Evolutionary conservation across 768 basidiomycete genomes (phyloP).

Genomic region (Suillus sp.): DNA sequence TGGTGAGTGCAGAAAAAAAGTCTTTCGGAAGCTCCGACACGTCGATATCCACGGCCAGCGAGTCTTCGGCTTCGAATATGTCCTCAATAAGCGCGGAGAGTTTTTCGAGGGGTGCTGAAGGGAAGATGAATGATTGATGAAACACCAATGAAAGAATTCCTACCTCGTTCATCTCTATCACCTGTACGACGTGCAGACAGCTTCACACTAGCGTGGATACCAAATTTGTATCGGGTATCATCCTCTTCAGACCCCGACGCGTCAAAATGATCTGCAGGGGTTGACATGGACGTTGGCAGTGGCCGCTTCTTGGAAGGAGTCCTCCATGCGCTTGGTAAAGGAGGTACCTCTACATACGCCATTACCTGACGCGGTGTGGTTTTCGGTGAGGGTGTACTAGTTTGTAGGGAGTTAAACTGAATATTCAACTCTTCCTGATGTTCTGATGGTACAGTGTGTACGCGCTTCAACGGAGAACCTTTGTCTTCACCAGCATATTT

Average conservation of each 20-base stretch:
- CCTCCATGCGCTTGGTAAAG: conserved; percentile 29
- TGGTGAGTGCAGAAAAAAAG: conserved; percentile 64
- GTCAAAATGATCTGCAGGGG: conserved; percentile 49
- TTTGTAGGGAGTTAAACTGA: background rate
- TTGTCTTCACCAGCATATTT: conserved; percentile 61
- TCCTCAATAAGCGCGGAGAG: conserved; percentile 78
- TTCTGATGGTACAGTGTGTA: conserved; percentile 27
- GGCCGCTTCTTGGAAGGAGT: conserved; percentile 30
- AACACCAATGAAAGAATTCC: conserved; percentile 16
- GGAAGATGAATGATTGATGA: conserved; percentile 9
- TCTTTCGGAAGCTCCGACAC: conserved; percentile 54
- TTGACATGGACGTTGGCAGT: conserved; percentile 40
- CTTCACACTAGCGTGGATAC: conserved; percentile 39
- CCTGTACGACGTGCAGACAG: conserved; percentile 64
- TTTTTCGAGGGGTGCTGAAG: conserved; percentile 70
- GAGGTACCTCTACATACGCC: conserved; percentile 37
- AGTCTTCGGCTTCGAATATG: conserved; percentile 81
- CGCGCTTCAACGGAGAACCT: conserved; percentile 67
- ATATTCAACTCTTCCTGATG: background rate
- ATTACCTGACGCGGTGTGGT: conserved; percentile 34
- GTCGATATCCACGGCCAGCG: conserved; percentile 58
- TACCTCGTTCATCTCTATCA: conserved; percentile 77
- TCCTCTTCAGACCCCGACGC: conserved; percentile 39
- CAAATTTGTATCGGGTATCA: conserved; percentile 33
- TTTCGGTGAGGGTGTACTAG: conserved; percentile 24